Evolutionary conservation across 352 stramenopile genomes (phyloP), one percentile per base, ranked within the genome.

Genomic region (Pythium sp.): DNA sequence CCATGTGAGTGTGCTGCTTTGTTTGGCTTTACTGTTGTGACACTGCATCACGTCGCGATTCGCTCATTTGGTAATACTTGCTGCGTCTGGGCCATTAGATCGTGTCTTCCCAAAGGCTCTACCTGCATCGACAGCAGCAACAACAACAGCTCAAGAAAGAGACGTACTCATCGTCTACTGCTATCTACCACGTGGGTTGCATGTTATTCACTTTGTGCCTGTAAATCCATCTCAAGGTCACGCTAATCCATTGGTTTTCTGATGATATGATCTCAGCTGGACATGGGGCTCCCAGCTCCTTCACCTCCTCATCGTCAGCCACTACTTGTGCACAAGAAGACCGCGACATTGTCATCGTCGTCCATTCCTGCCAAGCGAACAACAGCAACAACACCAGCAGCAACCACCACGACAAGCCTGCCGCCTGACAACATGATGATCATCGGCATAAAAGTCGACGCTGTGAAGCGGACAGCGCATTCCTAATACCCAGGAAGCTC

Each of bases 71-170:
- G 8, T 26, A 14, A 12, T 32, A 38, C 46, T 14, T 22, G 24
- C 47, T 60, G 5, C 26, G 20, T 2, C 15, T 43, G 54, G 22
- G n/a, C 54, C 11, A 53, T 7, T n/a, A 68, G 51, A 56, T 68
- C 11, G 34, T 56, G n/a, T 62, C 62, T 20, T 54, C 54, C 5
- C 47, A 68, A 38, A 34, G 62, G 14, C 62, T 62, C 8, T 53
- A 62, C 51, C 22, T 68, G 30, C 62, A 68, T 30, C 62, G 51
- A 4, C 62, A 68, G 51, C 47, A 32, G 62, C 62, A 61, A 12
- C 54, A 67, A 15, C 62, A 68, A 12, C 43, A 38, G 20, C 47
- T 24, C 3, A 38, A 53, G 28, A 12, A 26, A 24, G 51, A 22
- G 22, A 38, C 2, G 14, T 2, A 30, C 26, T 46, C 54, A 1